Evolutionary conservation across 768 basidiomycete species (phyloP), one percentile per base, ranked within the genome.

Genomic region (Lactifluus pinguis): DNA sequence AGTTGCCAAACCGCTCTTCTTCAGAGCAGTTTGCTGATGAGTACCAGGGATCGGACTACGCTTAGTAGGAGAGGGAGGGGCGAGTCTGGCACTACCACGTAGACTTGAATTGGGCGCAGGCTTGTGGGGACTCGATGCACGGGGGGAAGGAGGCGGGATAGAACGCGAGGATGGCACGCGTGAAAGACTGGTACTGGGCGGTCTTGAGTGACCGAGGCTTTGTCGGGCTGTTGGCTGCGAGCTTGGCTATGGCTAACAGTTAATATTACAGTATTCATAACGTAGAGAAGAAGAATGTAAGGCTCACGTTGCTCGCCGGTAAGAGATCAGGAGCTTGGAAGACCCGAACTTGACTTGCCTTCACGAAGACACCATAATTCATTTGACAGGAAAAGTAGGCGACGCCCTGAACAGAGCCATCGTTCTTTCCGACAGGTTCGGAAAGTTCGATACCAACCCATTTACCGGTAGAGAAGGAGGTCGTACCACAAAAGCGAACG

Each of bases 391-490:
- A 77, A 72, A 99, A 99, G 75, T 98, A 99, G 1, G 73, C 64
- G 52, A 83, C 73, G 15, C 87, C 92, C 39, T 86, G 77, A 8
- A 99, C 88, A 1, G 84, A 81, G 1, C 97, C 97, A 67, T 98
- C 91, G 76, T 99, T 99, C 85, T 98, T 99, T 42, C 97, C 97
- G 49, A 82, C 86, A 8, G 83, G 73, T 67, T 87, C 85, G 59
- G 80, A 82, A 49, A 99, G 80, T 69, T 95, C 94, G 55, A 98
- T 84, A 10, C 97, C 97, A 53, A 97, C 80, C 95, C 95, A 99
- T 79, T 89, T 92, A 0, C 97, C 97, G 1, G 83, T 73, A 21
- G 90, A 82, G 71, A 98, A 98, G 2, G 80, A 78, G 0, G 95
- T 95, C 36, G 83, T 64, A 0, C 95, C 97, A 53, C 79, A 81